phyloP scores from a whole-genome alignment of 2,329 filamentous ascomycete genomes.

The Colletotrichum brevisporum region DNA sequence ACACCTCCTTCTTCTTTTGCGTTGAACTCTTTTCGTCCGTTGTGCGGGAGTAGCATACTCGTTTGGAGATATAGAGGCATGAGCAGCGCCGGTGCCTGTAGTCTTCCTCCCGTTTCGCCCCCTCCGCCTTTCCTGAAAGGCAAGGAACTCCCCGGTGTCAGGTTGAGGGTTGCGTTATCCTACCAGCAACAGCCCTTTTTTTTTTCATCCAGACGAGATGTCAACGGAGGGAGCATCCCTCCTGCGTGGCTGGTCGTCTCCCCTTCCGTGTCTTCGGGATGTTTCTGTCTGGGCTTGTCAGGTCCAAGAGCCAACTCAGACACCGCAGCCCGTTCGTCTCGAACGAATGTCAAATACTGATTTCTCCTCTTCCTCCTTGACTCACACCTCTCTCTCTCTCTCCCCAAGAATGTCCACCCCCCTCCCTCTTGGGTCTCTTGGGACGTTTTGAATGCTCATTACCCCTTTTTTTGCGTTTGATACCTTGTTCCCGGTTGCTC shows the following conservation, averaged over 20 bases:
- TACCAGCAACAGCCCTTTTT: too few relatives aligned
- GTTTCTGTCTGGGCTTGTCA: slow-evolving; percentile 37
- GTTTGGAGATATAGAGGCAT: slow-evolving; percentile 25
- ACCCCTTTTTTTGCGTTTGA: not conserved
- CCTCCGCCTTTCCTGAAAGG: not conserved
- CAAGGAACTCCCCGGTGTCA: not conserved
- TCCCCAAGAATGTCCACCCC: not conserved
- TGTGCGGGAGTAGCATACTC: slow-evolving; percentile 23
- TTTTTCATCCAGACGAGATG: too few relatives aligned
- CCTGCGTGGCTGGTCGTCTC: not conserved
- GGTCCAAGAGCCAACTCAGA: slow-evolving; percentile 11
- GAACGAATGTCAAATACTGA: slow-evolving; percentile 30
- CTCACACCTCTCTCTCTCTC: too few relatives aligned
- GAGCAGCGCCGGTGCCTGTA: slow-evolving; percentile 15
- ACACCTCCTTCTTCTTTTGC: not conserved
- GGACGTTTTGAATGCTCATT: slow-evolving; percentile 22
- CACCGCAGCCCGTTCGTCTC: slow-evolving; percentile 34
- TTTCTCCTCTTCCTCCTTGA: too few relatives aligned
- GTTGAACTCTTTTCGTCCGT: slow-evolving; percentile 5
- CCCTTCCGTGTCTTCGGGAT: slow-evolving; percentile 26
- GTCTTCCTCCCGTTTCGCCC: too few relatives aligned
- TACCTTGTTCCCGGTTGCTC: slow-evolving; percentile 31
- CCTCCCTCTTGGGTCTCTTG: slow-evolving; percentile 1
- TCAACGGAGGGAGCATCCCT: too few relatives aligned
- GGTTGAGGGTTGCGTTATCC: too few relatives aligned